Percentiles rank a stretch among this genome's conserved stretches.
phyloP scores from a whole-genome alignment of 2,329 filamentous ascomycete genomes.

The Penicillium sp. region DNA sequence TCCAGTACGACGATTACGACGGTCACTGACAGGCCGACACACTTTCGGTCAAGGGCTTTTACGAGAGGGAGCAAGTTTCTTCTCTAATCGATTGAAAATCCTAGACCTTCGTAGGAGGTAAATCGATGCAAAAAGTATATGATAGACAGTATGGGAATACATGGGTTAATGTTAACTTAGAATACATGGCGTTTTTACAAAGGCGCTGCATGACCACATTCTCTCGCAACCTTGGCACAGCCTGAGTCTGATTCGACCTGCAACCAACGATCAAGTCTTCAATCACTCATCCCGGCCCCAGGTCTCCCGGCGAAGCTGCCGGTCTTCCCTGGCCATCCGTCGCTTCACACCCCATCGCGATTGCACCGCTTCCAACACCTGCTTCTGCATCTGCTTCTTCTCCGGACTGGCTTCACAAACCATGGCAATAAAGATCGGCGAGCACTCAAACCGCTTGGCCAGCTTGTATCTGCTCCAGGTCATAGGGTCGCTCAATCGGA shows the following conservation, averaged over 20 bases:
- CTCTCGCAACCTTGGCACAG: not conserved
- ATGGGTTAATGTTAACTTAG: constrained; percentile 20
- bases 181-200: constrained; percentile 24
- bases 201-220: constrained; percentile 1
- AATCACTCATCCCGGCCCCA: constrained; percentile 55
- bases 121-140: constrained; percentile 3
- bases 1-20: not conserved
- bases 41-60: not conserved
- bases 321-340: constrained; percentile 57
- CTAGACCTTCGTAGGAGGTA: not conserved
- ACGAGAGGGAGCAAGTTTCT: not conserved
- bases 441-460: constrained; percentile 60
- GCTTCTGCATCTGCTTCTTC: constrained; percentile 45
- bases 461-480: constrained; percentile 56
- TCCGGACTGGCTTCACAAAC: constrained; percentile 51
- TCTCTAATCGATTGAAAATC: not conserved
- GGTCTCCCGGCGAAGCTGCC: constrained; percentile 53
- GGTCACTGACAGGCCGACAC: not conserved
- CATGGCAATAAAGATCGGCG: constrained; percentile 57
- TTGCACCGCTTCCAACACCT: constrained; percentile 51
- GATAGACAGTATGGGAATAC: constrained; percentile 9
- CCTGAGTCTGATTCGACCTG: not conserved
- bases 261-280: not conserved
- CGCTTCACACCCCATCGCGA: constrained; percentile 57
- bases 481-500: constrained; percentile 53